Base-by-base conservation (phyloP, 1,139 yeast species). In the Meyerozyma athensensis region DNA sequence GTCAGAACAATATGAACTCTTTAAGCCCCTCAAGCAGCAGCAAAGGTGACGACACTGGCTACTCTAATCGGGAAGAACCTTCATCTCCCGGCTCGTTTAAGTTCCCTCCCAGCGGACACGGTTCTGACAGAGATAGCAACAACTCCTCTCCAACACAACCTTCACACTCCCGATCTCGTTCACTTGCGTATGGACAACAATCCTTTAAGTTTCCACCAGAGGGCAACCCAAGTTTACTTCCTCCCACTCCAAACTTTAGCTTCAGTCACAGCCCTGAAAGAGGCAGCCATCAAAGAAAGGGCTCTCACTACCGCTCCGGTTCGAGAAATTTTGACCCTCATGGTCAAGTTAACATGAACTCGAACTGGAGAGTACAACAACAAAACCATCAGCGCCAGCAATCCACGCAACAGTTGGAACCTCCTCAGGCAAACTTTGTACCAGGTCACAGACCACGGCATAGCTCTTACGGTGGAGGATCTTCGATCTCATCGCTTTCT, bases 371-470 rank as follows among this genome's bases (percentile, higher is more conserved):
- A 58, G 43, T 57, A 8, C 74, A 67, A 46, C 68, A 63, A 42
- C 44, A 45, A 26, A 43, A 41, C 16, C 47, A 40, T 30, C 67
- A 56, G 37, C 54, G 63, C 40, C 61, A 54, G 37, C 48, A 45
- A 26, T 48, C 58, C 4, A 44, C 54, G 19, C 28, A 24, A 24
- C 57, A 52, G 17, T 67, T 78, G 43, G 84, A 74, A 45, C 79
- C 78, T 30, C 78, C 71, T 6, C 63, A 50, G 36, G 56, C 57
- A 17, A 59, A 61, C 22, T 86, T 86, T 53, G 78, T 81, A 12
- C 95, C 95, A 1, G 92, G 95, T 12, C 96, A 86, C 55, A 77
- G 86, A 46, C 68, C 81, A 10, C 74, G 87, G 39, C 79, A 80
- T 47, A 59, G 63, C 44, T 85, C 95, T 2, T 79, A 81, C 48